These are phyloP conservation scores for Talaromyces sp. DNA, from an alignment of 2,329 filamentous ascomycete species.

Conservation along the genomic window DNA sequence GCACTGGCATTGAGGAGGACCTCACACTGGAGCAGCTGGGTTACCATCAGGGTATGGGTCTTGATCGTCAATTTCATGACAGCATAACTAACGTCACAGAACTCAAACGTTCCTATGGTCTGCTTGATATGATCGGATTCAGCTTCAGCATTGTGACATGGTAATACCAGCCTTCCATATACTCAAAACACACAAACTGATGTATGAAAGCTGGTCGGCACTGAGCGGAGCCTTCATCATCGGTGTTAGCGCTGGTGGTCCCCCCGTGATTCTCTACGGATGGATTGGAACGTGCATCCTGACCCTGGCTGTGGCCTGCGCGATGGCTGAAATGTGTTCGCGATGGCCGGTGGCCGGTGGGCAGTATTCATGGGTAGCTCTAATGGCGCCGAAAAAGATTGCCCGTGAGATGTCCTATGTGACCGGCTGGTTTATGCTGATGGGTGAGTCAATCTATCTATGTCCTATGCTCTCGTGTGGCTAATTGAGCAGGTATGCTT, in stretches of 20 bases:
- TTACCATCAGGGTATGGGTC: conserved; percentile 15
- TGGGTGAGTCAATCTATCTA: conserved; percentile 31
- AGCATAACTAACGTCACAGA: conserved; percentile 36
- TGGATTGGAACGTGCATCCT: conserved; percentile 54
- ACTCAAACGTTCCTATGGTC: conserved; percentile 55
- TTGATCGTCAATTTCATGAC: not conserved
- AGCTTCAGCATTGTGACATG: conserved; percentile 58
- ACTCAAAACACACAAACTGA: not conserved
- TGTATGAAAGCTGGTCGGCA: conserved; percentile 47
- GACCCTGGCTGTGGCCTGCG: conserved; percentile 54
- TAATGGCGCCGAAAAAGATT: conserved; percentile 50
- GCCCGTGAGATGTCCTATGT: conserved; percentile 45
- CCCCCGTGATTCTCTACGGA: conserved; percentile 58
- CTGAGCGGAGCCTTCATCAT: conserved; percentile 56
- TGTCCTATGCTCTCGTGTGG: not conserved
- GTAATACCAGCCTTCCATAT: conserved; percentile 21
- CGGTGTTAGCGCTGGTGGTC: conserved; percentile 54
- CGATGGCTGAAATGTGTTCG: conserved; percentile 59
- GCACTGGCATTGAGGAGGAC: conserved; percentile 4
- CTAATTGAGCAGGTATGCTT: conserved; percentile 38
- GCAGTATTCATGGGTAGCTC: conserved; percentile 58
- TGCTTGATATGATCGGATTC: conserved; percentile 59
- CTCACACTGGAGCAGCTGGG: conserved; percentile 16
- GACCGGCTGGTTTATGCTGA: conserved; percentile 51
- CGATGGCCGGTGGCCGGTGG: conserved; percentile 56